A percentile compares a stretch with the other conserved stretches of the same genome.
Evolutionary conservation across 257 asterid genomes (phyloP).

Genomic region (Penstemon newberryi): DNA sequence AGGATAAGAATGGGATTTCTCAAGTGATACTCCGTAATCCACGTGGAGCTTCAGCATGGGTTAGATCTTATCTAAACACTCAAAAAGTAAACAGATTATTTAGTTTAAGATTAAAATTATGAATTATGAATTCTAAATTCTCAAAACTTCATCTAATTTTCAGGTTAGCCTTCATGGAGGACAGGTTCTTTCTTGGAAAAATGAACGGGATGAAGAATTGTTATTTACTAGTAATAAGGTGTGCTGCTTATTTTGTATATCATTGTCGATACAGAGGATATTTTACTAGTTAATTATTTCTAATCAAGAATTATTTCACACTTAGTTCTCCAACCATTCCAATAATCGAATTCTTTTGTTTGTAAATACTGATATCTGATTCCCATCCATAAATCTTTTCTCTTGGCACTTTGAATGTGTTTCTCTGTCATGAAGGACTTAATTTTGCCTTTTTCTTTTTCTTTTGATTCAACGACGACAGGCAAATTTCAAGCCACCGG

Average conservation of each 20-base stretch:
- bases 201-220: slow-evolving; percentile 66
- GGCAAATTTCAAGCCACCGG: slow-evolving; percentile 82
- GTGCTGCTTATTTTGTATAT: background rate
- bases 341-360: no score
- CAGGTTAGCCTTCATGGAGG: slow-evolving; percentile 95
- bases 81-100: background rate
- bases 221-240: slow-evolving; percentile 81
- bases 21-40: slow-evolving; percentile 66
- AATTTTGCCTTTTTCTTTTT: background rate
- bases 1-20: slow-evolving; percentile 60
- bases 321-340: no score
- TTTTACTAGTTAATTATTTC: background rate
- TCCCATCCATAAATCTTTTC: no score
- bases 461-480: slow-evolving; percentile 31
- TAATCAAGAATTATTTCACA: no score
- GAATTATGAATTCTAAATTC: background rate
- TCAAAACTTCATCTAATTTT: background rate
- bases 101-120: background rate
- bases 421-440: background rate
- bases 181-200: slow-evolving; percentile 93
- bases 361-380: no score
- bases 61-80: slow-evolving; percentile 36
- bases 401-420: no score
- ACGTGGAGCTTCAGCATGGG: slow-evolving; percentile 75
- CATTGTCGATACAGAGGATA: background rate